Percentiles rank a stretch among this genome's conserved stretches.
Conservation (phyloP, 768 basidiomycete species). For the Albatrellus ellisii region DNA sequence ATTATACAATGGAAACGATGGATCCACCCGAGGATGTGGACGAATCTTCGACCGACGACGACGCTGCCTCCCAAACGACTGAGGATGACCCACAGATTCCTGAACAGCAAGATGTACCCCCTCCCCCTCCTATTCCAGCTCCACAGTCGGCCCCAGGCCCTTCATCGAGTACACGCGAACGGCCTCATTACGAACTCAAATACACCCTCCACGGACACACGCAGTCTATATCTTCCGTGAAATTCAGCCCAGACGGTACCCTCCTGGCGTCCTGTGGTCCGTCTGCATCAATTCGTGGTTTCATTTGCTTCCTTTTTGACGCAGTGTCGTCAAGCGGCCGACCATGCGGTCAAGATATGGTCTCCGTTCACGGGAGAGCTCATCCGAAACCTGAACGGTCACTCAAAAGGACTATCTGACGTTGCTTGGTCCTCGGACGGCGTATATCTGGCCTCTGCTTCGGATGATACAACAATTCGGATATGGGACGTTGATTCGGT, state of each 20-base stretch:
- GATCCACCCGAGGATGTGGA: slow-evolving; percentile 20
- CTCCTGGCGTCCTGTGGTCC: slow-evolving; percentile 79
- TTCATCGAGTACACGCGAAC: slow-evolving; percentile 25
- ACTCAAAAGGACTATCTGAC: slow-evolving; percentile 78
- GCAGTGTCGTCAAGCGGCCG: slow-evolving; percentile 43
- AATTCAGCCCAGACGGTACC: slow-evolving; percentile 84
- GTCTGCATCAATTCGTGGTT: slow-evolving; percentile 3
- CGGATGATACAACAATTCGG: slow-evolving; percentile 81
- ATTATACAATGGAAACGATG: slow-evolving; percentile 6
- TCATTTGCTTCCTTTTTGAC: neutral
- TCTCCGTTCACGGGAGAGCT: slow-evolving; percentile 69
- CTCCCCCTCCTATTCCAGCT: slow-evolving; percentile 24
- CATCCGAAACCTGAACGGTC: slow-evolving; percentile 60
- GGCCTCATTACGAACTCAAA: slow-evolving; percentile 57
- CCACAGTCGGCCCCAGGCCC: slow-evolving; percentile 19
- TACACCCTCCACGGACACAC: slow-evolving; percentile 69
- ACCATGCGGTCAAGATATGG: slow-evolving; percentile 74
- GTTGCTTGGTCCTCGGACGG: slow-evolving; percentile 83
- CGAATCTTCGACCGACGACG: slow-evolving; percentile 35
- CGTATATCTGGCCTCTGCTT: slow-evolving; percentile 75
- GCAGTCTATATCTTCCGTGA: slow-evolving; percentile 75
- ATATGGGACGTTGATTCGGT: slow-evolving; percentile 84
- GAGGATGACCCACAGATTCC: slow-evolving; percentile 77
- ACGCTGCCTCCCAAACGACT: slow-evolving; percentile 71
- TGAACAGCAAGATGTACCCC: slow-evolving; percentile 33